Conservation (phyloP, 345 rosid species). For the Acer campestre region DNA sequence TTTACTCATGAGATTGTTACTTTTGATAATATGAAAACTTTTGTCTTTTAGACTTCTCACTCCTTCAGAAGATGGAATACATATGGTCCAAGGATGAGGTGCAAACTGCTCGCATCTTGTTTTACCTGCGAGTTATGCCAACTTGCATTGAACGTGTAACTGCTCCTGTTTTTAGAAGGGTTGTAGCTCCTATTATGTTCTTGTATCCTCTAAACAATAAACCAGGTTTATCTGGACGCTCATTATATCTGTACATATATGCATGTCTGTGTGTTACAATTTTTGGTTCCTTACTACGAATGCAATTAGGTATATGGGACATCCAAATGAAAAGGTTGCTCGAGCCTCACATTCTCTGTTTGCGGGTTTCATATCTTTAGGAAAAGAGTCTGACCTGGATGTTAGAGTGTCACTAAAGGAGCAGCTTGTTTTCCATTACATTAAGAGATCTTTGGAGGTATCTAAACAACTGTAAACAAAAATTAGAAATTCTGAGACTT, state of each 20-base stretch:
- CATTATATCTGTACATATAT: not conserved
- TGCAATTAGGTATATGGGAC: constrained; percentile 72
- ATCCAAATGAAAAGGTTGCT: constrained; percentile 79
- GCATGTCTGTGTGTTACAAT: not conserved
- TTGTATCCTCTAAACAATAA: constrained; percentile 64
- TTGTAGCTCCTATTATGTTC: constrained; percentile 83
- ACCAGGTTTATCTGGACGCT: not conserved
- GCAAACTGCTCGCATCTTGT: constrained; percentile 87
- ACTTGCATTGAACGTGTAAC: constrained; percentile 74
- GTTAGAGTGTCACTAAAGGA: constrained; percentile 66
- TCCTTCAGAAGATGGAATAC: constrained; percentile 49
- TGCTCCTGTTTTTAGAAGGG: constrained; percentile 58
- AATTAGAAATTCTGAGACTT: constrained; percentile 7
- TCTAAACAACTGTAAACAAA: constrained; percentile 18
- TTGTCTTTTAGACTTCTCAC: constrained; percentile 38
- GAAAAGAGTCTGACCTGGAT: constrained; percentile 54
- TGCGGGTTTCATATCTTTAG: constrained; percentile 72
- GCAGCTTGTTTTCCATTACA: constrained; percentile 80
- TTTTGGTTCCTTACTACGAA: constrained; percentile 49
- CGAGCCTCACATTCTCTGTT: constrained; percentile 82
- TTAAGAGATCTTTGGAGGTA: constrained; percentile 86
- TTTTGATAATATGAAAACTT: constrained; percentile 10
- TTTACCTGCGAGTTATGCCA: constrained; percentile 86
- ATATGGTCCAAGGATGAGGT: constrained; percentile 87
- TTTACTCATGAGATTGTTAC: constrained; percentile 21